phyloP scores from a whole-genome alignment of 1,139 yeast genomes.

The Meyerozyma athensensis region DNA sequence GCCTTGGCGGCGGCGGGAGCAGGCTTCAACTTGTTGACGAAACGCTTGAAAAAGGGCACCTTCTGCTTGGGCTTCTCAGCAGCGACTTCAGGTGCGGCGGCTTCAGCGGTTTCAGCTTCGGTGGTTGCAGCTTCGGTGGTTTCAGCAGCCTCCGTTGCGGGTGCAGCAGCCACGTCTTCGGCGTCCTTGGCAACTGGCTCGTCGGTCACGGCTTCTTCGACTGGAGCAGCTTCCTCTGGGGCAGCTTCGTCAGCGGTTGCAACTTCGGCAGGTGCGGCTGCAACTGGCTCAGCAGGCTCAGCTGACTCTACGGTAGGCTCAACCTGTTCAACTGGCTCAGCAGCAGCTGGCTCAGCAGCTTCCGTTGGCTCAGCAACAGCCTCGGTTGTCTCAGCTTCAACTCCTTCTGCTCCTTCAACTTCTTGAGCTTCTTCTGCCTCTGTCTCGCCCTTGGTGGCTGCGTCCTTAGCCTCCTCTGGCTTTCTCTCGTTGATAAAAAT shows the following conservation, averaged over 20 bases:
- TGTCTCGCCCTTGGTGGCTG: slow-evolving; percentile 9
- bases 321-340: background rate
- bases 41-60: slow-evolving; percentile 45
- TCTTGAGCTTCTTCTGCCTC: slow-evolving; percentile 8
- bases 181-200: slow-evolving; percentile 8
- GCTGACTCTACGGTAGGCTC: background rate
- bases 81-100: slow-evolving; percentile 9
- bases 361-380: slow-evolving; percentile 9
- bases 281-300: slow-evolving; percentile 1
- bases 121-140: slow-evolving; percentile 4
- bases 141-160: slow-evolving; percentile 2
- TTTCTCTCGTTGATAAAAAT: slow-evolving; percentile 21
- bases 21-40: slow-evolving; percentile 43
- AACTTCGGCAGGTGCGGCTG: slow-evolving; percentile 6
- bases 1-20: slow-evolving; percentile 24
- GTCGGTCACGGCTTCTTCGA: slow-evolving; percentile 7
- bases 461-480: slow-evolving; percentile 7
- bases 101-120: slow-evolving; percentile 1
- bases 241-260: slow-evolving; percentile 5
- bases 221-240: slow-evolving; percentile 5
- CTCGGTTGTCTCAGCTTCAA: background rate
- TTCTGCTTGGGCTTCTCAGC: slow-evolving; percentile 26
- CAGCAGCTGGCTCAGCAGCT: slow-evolving; percentile 1
- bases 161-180: slow-evolving; percentile 3
- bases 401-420: slow-evolving; percentile 6